These are phyloP conservation scores for Cucurbita pepo DNA, from an alignment of 306 rosid genomes.

Conservation along the genomic window DNA sequence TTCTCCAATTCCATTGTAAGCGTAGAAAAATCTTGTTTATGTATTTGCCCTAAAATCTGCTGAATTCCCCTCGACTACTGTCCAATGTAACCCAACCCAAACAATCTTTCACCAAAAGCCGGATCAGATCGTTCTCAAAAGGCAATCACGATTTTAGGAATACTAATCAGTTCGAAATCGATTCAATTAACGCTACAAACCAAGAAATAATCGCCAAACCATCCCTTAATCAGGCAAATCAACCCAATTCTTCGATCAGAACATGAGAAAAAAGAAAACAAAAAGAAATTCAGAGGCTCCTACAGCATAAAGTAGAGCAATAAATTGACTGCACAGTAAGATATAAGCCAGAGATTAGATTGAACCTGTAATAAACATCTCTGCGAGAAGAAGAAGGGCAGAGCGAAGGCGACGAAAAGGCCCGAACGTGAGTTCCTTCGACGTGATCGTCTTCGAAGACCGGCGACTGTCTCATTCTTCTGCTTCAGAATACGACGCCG, in stretches of 20 bases:
- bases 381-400: slow-evolving; percentile 36
- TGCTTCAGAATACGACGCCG: neutral
- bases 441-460: slow-evolving; percentile 17
- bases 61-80: neutral
- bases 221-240: neutral
- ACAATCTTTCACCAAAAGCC: neutral
- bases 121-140: neutral
- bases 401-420: slow-evolving; percentile 9
- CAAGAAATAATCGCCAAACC: neutral
- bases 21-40: neutral
- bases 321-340: neutral
- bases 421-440: slow-evolving; percentile 14
- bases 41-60: neutral
- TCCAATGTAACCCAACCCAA: neutral
- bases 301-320: neutral
- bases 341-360: slow-evolving; percentile 5
- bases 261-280: neutral
- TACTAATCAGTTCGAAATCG: neutral
- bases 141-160: neutral
- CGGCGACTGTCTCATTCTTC: slow-evolving; percentile 27
- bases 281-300: neutral
- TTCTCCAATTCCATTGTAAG: neutral
- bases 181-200: neutral
- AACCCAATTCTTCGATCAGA: neutral
- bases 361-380: slow-evolving; percentile 80